These are phyloP conservation scores for Pichia heedii DNA, from an alignment of 805 yeast genomes.

Conservation along the genomic window DNA sequence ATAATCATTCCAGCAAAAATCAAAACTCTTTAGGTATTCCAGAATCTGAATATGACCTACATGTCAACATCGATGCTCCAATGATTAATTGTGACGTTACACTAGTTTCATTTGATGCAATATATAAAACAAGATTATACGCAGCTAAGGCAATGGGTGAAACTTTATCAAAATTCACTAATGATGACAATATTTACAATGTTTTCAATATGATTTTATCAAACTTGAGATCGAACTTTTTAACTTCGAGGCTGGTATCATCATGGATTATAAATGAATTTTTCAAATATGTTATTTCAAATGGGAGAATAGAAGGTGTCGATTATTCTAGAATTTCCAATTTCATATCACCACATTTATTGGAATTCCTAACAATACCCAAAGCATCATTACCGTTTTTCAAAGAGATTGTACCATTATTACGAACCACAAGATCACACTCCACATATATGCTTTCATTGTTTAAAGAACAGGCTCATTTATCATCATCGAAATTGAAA, in stretches of 20 bases:
- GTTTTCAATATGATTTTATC: constrained; percentile 31
- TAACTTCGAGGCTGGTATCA: constrained; percentile 71
- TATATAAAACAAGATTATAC: constrained; percentile 65
- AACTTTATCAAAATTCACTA: constrained; percentile 42
- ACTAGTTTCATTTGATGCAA: constrained; percentile 65
- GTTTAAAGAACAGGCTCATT: constrained; percentile 67
- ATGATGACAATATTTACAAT: constrained; percentile 28
- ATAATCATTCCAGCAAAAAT: constrained; percentile 12
- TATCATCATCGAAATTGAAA: constrained; percentile 65
- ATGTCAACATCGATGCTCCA: constrained; percentile 88
- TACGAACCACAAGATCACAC: constrained; percentile 78
- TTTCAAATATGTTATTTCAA: constrained; percentile 4
- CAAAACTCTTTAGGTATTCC: constrained; percentile 33
- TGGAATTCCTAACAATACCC: not conserved
- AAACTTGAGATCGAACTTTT: constrained; percentile 40
- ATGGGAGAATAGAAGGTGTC: constrained; percentile 26
- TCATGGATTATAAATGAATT: constrained; percentile 68
- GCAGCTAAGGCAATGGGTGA: constrained; percentile 73
- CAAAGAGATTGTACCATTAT: constrained; percentile 79
- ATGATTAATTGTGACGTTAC: constrained; percentile 86
- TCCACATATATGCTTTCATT: constrained; percentile 75
- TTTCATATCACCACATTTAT: constrained; percentile 5
- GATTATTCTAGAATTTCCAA: constrained; percentile 13
- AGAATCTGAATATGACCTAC: constrained; percentile 41
- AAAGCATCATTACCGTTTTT: constrained; percentile 38